Evolutionary conservation across 2,329 filamentous ascomycete species (phyloP).

Genomic region (Talaromyces sp.): DNA sequence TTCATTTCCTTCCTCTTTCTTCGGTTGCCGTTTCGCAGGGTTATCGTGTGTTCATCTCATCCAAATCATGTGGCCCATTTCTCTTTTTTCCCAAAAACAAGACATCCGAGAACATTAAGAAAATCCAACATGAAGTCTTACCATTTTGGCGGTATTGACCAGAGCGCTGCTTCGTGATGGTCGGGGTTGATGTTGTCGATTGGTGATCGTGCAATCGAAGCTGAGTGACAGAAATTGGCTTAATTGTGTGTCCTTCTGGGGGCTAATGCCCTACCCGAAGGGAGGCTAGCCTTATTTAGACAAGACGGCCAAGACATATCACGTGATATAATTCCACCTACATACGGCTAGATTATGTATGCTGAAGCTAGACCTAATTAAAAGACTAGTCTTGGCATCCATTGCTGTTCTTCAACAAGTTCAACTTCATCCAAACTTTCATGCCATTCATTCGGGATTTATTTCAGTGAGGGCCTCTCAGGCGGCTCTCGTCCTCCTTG

Average conservation of each 20-base stretch:
- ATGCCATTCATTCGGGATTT: neutral
- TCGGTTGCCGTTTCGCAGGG: neutral
- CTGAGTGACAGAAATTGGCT: slow-evolving; percentile 1
- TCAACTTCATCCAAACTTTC: neutral
- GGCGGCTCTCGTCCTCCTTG: neutral
- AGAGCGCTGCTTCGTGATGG: slow-evolving; percentile 40
- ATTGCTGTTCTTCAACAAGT: neutral
- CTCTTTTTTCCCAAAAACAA: neutral
- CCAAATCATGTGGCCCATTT: neutral
- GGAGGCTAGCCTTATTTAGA: slow-evolving; percentile 9
- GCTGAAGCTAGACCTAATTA: neutral
- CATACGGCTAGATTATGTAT: neutral
- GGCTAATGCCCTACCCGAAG: slow-evolving; percentile 43
- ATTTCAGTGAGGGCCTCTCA: neutral
- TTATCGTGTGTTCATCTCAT: slow-evolving; percentile 1
- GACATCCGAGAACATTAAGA: slow-evolving; percentile 16
- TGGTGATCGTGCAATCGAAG: slow-evolving; percentile 1
- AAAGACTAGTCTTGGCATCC: neutral
- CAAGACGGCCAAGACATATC: neutral
- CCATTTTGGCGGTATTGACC: slow-evolving; percentile 48
- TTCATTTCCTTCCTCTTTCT: neutral
- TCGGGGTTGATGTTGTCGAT: slow-evolving; percentile 34
- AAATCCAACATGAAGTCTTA: slow-evolving; percentile 31
- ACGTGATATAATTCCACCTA: neutral
- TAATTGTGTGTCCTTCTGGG: slow-evolving; percentile 28